Conservation (phyloP, 2,329 filamentous ascomycete species). For the Pseudocercospora vitis region DNA sequence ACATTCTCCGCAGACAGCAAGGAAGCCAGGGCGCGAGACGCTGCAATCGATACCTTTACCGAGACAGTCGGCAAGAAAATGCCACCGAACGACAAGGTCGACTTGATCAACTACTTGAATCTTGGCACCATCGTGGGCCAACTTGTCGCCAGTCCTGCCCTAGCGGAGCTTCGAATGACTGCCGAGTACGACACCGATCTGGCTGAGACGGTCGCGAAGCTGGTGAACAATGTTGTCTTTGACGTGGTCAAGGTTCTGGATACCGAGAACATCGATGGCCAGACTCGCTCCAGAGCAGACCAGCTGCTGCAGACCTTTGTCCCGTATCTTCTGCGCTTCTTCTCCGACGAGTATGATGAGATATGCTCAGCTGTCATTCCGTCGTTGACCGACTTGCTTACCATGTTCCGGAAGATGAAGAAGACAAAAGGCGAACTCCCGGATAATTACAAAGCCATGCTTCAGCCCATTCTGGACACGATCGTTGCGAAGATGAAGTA, state of each 20-base stretch:
- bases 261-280: constrained; percentile 60
- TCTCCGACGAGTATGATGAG: constrained; percentile 97
- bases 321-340: constrained; percentile 86
- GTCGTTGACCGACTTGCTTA: constrained; percentile 86
- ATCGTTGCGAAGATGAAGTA: constrained; percentile 97
- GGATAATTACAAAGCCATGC: constrained; percentile 73
- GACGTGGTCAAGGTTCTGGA: constrained; percentile 88
- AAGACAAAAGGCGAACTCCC: constrained; percentile 64
- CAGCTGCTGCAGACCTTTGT: constrained; percentile 80
- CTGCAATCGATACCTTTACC: constrained; percentile 90
- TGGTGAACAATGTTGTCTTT: constrained; percentile 84
- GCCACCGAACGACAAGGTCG: constrained; percentile 88
- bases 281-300: constrained; percentile 72
- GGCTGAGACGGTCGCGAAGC: constrained; percentile 89
- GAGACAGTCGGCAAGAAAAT: constrained; percentile 99
- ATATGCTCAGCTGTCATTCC: constrained; percentile 95
- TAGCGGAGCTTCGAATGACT: constrained; percentile 76
- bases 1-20: constrained; percentile 57
- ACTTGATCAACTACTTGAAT: constrained; percentile 89
- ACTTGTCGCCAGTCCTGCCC: constrained; percentile 77
- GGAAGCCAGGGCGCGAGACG: constrained; percentile 76
- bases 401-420: constrained; percentile 79
- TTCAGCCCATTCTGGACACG: constrained; percentile 84
- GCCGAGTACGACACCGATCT: constrained; percentile 92
- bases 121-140: constrained; percentile 81